Base-by-base conservation (phyloP, 805 yeast species). In the Yarrowia deformans region DNA sequence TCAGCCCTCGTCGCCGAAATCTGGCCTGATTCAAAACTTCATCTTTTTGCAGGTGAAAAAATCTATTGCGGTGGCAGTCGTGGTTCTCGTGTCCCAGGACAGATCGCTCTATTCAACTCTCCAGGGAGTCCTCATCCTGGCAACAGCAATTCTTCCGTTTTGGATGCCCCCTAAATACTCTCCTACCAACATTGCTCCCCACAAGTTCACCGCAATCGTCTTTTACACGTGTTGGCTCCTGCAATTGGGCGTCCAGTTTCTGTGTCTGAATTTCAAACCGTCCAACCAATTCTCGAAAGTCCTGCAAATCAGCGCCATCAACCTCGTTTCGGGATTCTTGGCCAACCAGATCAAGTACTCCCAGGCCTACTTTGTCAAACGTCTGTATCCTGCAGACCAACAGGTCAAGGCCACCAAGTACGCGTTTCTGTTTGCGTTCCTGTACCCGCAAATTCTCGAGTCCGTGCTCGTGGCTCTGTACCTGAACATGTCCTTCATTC, bases 331-430 rank as follows among this genome's bases (percentile, higher is more conserved):
- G 2, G 58, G 58, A 4, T 37, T 54, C 14, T 32, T 54, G 3
- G 58, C 34, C 43, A 54, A 54, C 43, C 58, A 54, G 37, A 54
- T 54, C 58, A 54, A 54, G 18, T 54, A 54, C 58, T 54, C 58
- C 12, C 58, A 54, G 32, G 58, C 58, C n/a, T 54, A 54, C 58
- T 54, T 54, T 54, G 58, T 37, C 32, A 54, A 54, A 13, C 42
- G 58, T 2, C 43, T 54, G 16, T 54, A 54, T 14, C 58, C 43
- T 37, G 43, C 32, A 0, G 58, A 54, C 6, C 58, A 54, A 14
- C 58, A 54, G 18, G 16, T 54, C 18, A 4, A 34, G 37, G 58
- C 32, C n/a, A 54, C 58, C 10, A 54, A 37, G 18, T 54, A 35
- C 43, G 42, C 58, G 12, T 54, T 54, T 19, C n/a, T 54, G 58